These are phyloP conservation scores for Neurospora sp. DNA, from an alignment of 2,329 filamentous ascomycete genomes.

Conservation along the genomic window DNA sequence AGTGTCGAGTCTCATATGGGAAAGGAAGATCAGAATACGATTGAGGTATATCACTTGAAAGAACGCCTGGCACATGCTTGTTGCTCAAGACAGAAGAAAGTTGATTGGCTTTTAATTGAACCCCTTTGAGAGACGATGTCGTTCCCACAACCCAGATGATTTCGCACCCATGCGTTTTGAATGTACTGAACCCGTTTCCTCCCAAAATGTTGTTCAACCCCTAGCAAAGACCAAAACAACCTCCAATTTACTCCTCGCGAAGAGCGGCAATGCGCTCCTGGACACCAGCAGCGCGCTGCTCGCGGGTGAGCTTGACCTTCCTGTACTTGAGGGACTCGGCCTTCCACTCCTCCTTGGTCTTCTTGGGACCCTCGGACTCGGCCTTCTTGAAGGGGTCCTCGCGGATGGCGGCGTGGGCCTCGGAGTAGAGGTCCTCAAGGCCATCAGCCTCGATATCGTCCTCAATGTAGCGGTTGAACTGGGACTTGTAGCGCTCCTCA, in stretches of 20 bases:
- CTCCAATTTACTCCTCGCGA: constrained; percentile 35
- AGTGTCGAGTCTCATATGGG: background rate
- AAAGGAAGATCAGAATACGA: background rate
- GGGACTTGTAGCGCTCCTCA: constrained; percentile 98
- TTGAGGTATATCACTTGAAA: background rate
- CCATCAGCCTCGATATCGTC: constrained; percentile 93
- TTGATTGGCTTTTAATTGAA: constrained; percentile 18
- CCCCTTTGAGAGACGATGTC: background rate
- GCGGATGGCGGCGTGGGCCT: constrained; percentile 93
- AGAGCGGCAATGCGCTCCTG: constrained; percentile 87
- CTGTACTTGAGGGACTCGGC: constrained; percentile 86
- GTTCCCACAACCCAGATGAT: constrained; percentile 17
- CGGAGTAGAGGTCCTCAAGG: constrained; percentile 90
- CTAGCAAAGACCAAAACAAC: constrained; percentile 7
- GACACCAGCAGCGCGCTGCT: constrained; percentile 72
- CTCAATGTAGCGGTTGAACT: constrained; percentile 97
- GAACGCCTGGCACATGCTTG: background rate
- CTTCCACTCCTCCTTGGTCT: constrained; percentile 97
- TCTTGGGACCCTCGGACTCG: constrained; percentile 66
- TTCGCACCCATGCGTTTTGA: background rate
- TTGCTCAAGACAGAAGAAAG: constrained; percentile 7
- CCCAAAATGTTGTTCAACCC: constrained; percentile 9
- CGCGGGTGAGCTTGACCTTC: constrained; percentile 67
- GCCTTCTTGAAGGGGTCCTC: constrained; percentile 97
- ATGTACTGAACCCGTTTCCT: constrained; percentile 5